Base-by-base conservation (phyloP, 148 eudicot genomes). In the Talinum fruticosum region DNA sequence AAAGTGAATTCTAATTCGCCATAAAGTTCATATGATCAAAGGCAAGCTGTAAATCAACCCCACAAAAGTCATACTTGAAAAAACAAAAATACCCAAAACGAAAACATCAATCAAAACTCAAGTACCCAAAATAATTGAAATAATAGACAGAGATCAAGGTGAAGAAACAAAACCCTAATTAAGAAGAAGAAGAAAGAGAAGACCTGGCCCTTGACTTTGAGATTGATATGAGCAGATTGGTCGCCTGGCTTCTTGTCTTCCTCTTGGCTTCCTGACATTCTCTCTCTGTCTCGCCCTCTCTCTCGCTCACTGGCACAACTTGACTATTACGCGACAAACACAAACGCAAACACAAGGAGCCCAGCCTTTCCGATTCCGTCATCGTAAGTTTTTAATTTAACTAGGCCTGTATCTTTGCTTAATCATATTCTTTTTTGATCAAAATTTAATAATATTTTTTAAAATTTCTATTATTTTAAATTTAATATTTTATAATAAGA, bases 151-250 rank as follows among this genome's bases (percentile, higher is more conserved):
- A 64, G 13, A 70, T 78, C 21, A 30, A 54, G 36, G 18, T 64
- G 64, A 74, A 2, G 24, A 68, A 69, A 38, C 23, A 19, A 6
- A 41, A 38, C 47, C 41, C 33, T 38, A 51, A 30, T 24, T 38
- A 0, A 15, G 19, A 28, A 18, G 28, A 53, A 8, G 62, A 5
- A n/a, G 10, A 44, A 61, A 64, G 24, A 16, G 13, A 61, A 38
- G n/a, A 87, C 89, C 87, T 87, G 89, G 10, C 89, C 87, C 84
- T 84, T 87, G 82, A 87, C 89, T 72, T 87, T 87, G 75, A 87
- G 87, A 75, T 84, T 87, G 74, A 87, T 87, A 68, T 87, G 89
- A 69, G 79, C 85, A 36, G 81, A 51, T 66, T 84, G 85, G 45
- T 84, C 89, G 64, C 79, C 80, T 16, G 89, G 87, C 73, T 87